A percentile compares a stretch with the other conserved stretches of the same genome.
These are phyloP conservation scores for Bryopsis sp. DNA, from an alignment of 139 green algal species.

Conservation along the genomic window DNA sequence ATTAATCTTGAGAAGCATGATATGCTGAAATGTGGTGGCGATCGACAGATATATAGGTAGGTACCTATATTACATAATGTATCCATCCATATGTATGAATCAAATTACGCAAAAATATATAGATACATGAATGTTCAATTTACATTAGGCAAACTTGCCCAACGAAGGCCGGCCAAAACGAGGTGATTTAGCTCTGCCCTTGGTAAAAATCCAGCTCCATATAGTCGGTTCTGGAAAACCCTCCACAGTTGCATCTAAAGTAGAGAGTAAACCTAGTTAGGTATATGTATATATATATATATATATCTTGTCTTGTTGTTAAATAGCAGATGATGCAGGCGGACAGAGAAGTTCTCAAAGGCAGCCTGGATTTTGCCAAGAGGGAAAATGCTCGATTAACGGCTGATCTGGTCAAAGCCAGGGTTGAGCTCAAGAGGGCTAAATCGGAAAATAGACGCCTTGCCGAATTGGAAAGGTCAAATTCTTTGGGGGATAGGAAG, in stretches of 20 bases:
- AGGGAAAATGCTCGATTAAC: slow-evolving; percentile 16
- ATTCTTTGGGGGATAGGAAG: too few species aligned
- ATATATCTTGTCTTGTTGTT: background rate
- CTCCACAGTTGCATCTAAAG: background rate
- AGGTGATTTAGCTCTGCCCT: background rate
- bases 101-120: too few species aligned
- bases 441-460: too few species aligned
- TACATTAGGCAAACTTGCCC: too few species aligned
- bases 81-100: too few species aligned
- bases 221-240: background rate
- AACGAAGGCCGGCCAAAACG: too few species aligned
- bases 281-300: background rate
- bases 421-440: slow-evolving; percentile 2
- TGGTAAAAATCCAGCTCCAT: background rate
- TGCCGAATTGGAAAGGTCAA: too few species aligned
- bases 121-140: too few species aligned
- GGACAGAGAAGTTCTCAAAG: slow-evolving; percentile 18
- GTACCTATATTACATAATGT: too few species aligned
- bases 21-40: too few species aligned
- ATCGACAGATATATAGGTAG: too few species aligned
- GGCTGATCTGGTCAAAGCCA: background rate
- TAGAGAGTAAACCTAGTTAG: background rate
- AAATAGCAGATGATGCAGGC: slow-evolving; percentile 14
- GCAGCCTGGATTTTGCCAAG: background rate
- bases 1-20: too few species aligned